Evolutionary conservation across 202 grass and related monocot species (phyloP).

Genomic region (Eragrostis tef): DNA sequence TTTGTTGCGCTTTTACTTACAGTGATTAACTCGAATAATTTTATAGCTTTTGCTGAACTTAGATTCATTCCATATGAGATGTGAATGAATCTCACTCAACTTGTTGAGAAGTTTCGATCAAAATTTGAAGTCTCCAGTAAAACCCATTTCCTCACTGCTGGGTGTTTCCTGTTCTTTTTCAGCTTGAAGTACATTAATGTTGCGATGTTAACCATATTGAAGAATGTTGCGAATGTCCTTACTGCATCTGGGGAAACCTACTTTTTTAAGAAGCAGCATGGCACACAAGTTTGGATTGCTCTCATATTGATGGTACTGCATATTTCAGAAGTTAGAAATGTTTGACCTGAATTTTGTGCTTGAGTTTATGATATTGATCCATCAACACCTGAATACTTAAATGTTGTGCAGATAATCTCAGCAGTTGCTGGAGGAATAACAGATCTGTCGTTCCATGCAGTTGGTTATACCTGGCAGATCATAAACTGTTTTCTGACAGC

Average conservation of each 20-base stretch:
- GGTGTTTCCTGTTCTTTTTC: slow-evolving; percentile 50
- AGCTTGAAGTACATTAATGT: slow-evolving; percentile 99
- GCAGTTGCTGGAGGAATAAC: slow-evolving; percentile 88
- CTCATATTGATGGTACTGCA: slow-evolving; percentile 80
- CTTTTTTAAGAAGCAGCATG: slow-evolving; percentile 87
- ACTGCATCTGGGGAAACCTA: slow-evolving; percentile 94
- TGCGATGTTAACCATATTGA: slow-evolving; percentile 98
- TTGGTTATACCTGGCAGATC: slow-evolving; percentile 88
- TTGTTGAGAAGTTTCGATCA: slow-evolving; percentile 16
- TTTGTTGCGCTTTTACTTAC: background rate
- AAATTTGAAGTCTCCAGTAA: slow-evolving; percentile 18
- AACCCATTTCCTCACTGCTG: slow-evolving; percentile 1
- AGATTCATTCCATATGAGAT: slow-evolving; percentile 3
- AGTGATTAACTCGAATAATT: slow-evolving; percentile 1
- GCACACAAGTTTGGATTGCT: slow-evolving; percentile 87
- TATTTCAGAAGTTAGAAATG: slow-evolving; percentile 39
- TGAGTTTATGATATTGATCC: background rate
- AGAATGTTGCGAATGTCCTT: slow-evolving; percentile 96
- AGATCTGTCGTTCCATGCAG: slow-evolving; percentile 83
- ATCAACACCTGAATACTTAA: slow-evolving; percentile 30
- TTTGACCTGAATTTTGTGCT: background rate
- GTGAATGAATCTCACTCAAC: slow-evolving; percentile 22
- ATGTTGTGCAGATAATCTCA: slow-evolving; percentile 84
- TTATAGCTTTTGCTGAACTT: slow-evolving; percentile 19
- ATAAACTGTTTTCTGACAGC: slow-evolving; percentile 90